Evolutionary conservation across 2,329 filamentous ascomycete genomes (phyloP).

Genomic region (Neofusicoccum ribis): DNA sequence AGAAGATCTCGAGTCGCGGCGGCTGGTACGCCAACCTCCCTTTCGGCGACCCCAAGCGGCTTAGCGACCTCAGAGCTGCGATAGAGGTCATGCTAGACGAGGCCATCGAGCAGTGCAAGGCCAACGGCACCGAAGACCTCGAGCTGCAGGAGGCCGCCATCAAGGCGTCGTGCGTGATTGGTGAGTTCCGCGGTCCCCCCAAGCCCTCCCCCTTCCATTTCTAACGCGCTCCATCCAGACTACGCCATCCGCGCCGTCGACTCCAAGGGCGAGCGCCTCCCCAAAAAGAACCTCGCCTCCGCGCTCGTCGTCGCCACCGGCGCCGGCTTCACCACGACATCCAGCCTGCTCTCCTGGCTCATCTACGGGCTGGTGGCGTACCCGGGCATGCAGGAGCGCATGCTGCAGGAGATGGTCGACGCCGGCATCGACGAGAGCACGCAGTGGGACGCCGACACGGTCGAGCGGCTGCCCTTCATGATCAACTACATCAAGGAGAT

Average conservation of each 20-base stretch:
- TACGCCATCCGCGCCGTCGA: slow-evolving; percentile 57
- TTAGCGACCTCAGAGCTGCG: slow-evolving; percentile 34
- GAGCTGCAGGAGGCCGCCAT: slow-evolving; percentile 41
- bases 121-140: slow-evolving; percentile 31
- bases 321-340: slow-evolving; percentile 63
- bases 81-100: slow-evolving; percentile 25
- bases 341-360: slow-evolving; percentile 59
- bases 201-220: too few relatives aligned
- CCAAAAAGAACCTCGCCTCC: slow-evolving; percentile 43
- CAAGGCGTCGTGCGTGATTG: slow-evolving; percentile 32
- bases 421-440: slow-evolving; percentile 36
- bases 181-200: too few relatives aligned
- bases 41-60: slow-evolving; percentile 56
- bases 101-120: slow-evolving; percentile 22
- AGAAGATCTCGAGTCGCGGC: slow-evolving; percentile 57
- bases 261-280: slow-evolving; percentile 56
- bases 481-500: slow-evolving; percentile 63
- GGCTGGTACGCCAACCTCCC: slow-evolving; percentile 59
- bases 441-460: slow-evolving; percentile 38
- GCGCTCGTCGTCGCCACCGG: slow-evolving; percentile 54
- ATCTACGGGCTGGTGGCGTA: slow-evolving; percentile 57
- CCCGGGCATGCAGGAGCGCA: slow-evolving; percentile 55
- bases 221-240: slow-evolving; percentile 28
- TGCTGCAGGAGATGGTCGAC: slow-evolving; percentile 58
- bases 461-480: slow-evolving; percentile 49